Evolutionary conservation across 495 filamentous ascomycete species (phyloP).

Genomic region (Aspergillus ostianus): DNA sequence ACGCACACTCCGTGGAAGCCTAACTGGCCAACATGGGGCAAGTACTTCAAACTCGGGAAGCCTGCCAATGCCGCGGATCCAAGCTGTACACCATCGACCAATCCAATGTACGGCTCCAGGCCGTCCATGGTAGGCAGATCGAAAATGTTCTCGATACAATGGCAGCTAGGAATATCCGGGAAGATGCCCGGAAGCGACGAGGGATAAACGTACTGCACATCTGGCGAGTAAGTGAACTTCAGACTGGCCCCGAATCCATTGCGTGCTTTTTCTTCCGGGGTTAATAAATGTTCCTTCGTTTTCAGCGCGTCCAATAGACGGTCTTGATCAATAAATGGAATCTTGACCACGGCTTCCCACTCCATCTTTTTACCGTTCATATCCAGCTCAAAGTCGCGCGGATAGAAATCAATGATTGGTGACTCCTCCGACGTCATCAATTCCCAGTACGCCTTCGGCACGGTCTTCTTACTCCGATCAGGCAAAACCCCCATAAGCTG

Average conservation of each 20-base stretch:
- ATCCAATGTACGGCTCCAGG: slow-evolving; percentile 76
- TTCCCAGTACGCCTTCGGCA: slow-evolving; percentile 81
- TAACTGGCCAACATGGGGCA: slow-evolving; percentile 75
- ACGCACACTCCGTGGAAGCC: slow-evolving; percentile 91
- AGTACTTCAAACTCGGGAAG: slow-evolving; percentile 83
- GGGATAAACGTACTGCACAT: slow-evolving; percentile 74
- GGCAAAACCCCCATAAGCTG: slow-evolving; percentile 98
- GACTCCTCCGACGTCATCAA: slow-evolving; percentile 89
- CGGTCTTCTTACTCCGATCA: slow-evolving; percentile 94
- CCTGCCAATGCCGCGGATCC: slow-evolving; percentile 81
- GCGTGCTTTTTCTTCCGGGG: slow-evolving; percentile 69
- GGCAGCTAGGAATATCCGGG: slow-evolving; percentile 82
- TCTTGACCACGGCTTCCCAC: slow-evolving; percentile 99
- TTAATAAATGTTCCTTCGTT: slow-evolving; percentile 73
- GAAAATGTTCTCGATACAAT: slow-evolving; percentile 91
- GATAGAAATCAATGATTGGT: slow-evolving; percentile 99
- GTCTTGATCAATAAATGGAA: slow-evolving; percentile 95
- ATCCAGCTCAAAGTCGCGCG: slow-evolving; percentile 93
- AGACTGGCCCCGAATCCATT: slow-evolving; percentile 90
- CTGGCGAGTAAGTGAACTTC: slow-evolving; percentile 84
- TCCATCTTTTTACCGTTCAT: slow-evolving; percentile 99
- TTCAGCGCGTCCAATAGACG: slow-evolving; percentile 82
- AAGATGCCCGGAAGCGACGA: slow-evolving; percentile 89
- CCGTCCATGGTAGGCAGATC: slow-evolving; percentile 92
- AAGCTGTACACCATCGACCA: slow-evolving; percentile 84